Percentiles rank a stretch among this genome's conserved stretches.
These are phyloP conservation scores for Allium fistulosum DNA, from an alignment of 106 monocot genomes.

Conservation along the genomic window DNA sequence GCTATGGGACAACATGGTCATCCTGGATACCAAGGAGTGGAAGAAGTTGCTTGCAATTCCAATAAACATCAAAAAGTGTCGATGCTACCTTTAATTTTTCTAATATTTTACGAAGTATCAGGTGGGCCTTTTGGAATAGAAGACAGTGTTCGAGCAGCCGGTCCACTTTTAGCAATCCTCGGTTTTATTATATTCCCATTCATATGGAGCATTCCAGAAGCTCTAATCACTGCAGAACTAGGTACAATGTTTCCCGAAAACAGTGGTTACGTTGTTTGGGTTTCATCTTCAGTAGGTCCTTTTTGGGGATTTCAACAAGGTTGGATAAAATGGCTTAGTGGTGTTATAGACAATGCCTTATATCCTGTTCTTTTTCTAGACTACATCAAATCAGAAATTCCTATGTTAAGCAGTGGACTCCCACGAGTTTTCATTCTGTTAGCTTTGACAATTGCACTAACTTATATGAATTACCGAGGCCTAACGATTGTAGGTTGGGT, in stretches of 20 bases:
- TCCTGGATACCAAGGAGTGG: background rate
- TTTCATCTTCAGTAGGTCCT: conserved; percentile 31
- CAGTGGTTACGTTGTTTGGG: conserved; percentile 46
- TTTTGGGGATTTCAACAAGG: conserved; percentile 30
- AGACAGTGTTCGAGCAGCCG: conserved; percentile 8
- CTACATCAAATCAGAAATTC: conserved; percentile 41
- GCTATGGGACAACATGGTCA: background rate
- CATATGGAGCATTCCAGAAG: conserved; percentile 47
- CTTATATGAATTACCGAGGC: conserved; percentile 47
- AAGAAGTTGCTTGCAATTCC: background rate
- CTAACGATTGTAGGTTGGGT: conserved; percentile 38
- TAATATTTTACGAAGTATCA: conserved; percentile 29
- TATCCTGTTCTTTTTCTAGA: conserved; percentile 43
- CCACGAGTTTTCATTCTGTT: conserved; percentile 25
- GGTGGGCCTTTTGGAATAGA: conserved; percentile 43
- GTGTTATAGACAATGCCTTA: conserved; percentile 45
- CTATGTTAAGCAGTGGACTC: conserved; percentile 20
- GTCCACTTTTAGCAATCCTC: conserved; percentile 18
- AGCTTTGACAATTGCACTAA: conserved; percentile 23
- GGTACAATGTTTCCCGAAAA: conserved; percentile 49
- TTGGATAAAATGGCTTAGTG: conserved; percentile 50
- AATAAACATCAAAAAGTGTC: conserved; percentile 13
- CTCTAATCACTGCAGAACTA: conserved; percentile 48
- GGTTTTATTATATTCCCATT: conserved; percentile 42
- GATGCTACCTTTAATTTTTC: conserved; percentile 16